A percentile compares a stretch with the other conserved stretches of the same genome.
Conservation (phyloP, 441 rosid genomes). For the Geranium incanum region DNA sequence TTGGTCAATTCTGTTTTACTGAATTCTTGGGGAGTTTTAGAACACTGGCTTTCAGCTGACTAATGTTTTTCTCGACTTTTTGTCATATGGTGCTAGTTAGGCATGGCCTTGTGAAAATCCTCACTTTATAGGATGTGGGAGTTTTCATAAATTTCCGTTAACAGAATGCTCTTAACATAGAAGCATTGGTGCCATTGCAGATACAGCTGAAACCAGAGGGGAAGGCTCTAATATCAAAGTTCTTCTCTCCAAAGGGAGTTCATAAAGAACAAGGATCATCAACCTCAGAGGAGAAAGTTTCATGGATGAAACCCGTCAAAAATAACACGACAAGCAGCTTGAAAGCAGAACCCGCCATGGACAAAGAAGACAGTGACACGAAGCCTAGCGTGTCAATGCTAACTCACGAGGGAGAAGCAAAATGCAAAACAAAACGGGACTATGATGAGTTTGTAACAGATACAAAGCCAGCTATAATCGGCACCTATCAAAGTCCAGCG, state of each 20-base stretch:
- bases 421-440: conserved; percentile 34
- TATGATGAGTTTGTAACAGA: conserved; percentile 28
- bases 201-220: conserved; percentile 44
- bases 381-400: conserved; percentile 13
- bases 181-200: conserved; percentile 27
- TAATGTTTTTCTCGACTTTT: too few species aligned
- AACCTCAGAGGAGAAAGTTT: conserved; percentile 22
- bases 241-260: conserved; percentile 43
- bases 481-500: conserved; percentile 16
- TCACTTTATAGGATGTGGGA: neutral
- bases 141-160: too few species aligned
- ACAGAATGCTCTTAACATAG: neutral
- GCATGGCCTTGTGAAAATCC: neutral
- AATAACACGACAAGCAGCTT: conserved; percentile 14
- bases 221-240: conserved; percentile 56
- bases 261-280: conserved; percentile 33
- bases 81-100: too few species aligned
- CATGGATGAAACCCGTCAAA: conserved; percentile 18
- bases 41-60: too few species aligned
- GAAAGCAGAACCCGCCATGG: conserved; percentile 27
- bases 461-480: conserved; percentile 22
- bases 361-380: conserved; percentile 21
- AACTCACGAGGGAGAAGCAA: conserved; percentile 18
- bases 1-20: too few species aligned
- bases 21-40: too few species aligned